Conservation (phyloP, 202 grass and related monocot genomes). For the Thinopyrum obtusiflorum region DNA sequence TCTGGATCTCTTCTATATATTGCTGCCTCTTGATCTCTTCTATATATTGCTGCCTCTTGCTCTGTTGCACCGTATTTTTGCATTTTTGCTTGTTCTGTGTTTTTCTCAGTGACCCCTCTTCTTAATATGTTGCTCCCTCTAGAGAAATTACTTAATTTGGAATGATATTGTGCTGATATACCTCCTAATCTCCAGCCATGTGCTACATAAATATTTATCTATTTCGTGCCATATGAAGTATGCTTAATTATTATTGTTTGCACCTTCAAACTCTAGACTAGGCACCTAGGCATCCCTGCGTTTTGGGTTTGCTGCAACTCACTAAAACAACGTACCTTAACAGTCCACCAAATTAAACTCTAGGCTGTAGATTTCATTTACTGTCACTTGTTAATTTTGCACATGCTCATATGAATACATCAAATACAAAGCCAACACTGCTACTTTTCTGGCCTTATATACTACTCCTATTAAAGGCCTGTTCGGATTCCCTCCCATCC, state of each 20-base stretch:
- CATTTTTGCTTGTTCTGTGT: background rate
- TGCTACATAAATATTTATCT: background rate
- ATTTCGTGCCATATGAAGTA: background rate
- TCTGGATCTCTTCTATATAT: background rate
- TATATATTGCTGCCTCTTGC: background rate
- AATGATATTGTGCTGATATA: background rate
- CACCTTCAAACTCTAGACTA: background rate
- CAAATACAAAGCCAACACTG: background rate
- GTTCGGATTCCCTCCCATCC: too few relatives aligned
- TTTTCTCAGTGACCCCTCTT: background rate
- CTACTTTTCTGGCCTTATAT: conserved; percentile 8
- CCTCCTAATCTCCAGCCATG: background rate
- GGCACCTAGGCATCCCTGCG: background rate
- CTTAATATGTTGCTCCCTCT: background rate
- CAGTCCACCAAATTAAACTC: background rate
- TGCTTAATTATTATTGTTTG: background rate
- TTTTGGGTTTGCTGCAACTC: background rate
- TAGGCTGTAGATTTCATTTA: background rate
- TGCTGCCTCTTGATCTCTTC: background rate
- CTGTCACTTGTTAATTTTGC: background rate
- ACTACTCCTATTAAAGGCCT: too few relatives aligned
- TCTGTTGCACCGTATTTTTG: background rate
- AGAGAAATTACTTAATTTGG: background rate
- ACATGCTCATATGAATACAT: background rate
- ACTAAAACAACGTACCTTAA: background rate